Percentiles rank a stretch among this genome's conserved stretches.
Conservation (phyloP, 2,329 filamentous ascomycete genomes). For the Apiospora pterosperma region DNA sequence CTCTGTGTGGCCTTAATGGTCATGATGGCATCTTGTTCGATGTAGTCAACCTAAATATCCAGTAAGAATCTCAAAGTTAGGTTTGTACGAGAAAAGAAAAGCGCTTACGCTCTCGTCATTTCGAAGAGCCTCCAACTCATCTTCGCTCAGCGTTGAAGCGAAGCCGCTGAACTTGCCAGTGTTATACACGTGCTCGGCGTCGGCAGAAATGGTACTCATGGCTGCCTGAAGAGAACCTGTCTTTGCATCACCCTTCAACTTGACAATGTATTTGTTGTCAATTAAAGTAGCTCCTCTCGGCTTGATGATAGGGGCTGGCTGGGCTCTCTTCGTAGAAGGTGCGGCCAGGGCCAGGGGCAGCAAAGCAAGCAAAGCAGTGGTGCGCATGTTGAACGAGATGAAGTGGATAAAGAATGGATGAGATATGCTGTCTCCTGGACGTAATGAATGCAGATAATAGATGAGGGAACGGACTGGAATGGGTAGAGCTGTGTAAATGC, state of each 20-base stretch:
- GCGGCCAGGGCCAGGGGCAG: slow-evolving; percentile 27
- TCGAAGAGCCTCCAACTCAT: slow-evolving; percentile 37
- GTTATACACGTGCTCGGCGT: slow-evolving; percentile 29
- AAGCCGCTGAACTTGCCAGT: slow-evolving; percentile 37
- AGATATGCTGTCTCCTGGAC: not conserved
- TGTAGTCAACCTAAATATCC: slow-evolving; percentile 26
- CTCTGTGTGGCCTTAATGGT: slow-evolving; percentile 31
- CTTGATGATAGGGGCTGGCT: slow-evolving; percentile 26
- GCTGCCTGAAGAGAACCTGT: slow-evolving; percentile 28
- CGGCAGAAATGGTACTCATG: slow-evolving; percentile 19
- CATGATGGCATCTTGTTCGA: slow-evolving; percentile 30
- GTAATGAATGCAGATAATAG: not conserved
- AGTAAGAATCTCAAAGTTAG: slow-evolving; percentile 4
- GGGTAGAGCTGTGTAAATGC: not conserved
- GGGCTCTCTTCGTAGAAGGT: slow-evolving; percentile 23
- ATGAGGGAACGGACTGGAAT: not conserved
- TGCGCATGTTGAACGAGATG: slow-evolving; percentile 20
- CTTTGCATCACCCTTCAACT: slow-evolving; percentile 34
- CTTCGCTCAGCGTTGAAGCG: slow-evolving; percentile 37
- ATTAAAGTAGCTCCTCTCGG: slow-evolving; percentile 25
- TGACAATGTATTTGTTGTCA: slow-evolving; percentile 43
- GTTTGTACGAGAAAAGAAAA: not conserved
- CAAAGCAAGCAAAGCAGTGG: slow-evolving; percentile 18
- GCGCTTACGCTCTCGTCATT: slow-evolving; percentile 35
- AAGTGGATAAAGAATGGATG: not conserved